These are phyloP conservation scores for Albifimbria verrucaria DNA, from an alignment of 2,329 filamentous ascomycete genomes.

Conservation along the genomic window DNA sequence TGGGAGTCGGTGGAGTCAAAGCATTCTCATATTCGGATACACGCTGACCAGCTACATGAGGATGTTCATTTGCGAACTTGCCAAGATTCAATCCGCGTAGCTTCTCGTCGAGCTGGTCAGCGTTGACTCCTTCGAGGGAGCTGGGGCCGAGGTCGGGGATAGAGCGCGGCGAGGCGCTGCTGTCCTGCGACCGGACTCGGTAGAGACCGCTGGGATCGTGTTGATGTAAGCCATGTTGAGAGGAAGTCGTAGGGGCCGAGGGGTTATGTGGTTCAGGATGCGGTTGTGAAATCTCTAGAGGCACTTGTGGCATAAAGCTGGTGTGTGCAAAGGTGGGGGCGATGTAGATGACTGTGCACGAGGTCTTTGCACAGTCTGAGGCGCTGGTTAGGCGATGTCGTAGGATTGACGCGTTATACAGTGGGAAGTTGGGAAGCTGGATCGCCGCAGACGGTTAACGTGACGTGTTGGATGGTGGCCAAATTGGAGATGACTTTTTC, in stretches of 20 bases:
- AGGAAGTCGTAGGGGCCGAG: conserved; percentile 26
- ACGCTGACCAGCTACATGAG: conserved; percentile 44
- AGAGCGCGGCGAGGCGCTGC: conserved; percentile 34
- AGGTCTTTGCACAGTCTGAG: conserved; percentile 48
- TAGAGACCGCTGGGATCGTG: conserved; percentile 37
- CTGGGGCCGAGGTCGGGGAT: conserved; percentile 21
- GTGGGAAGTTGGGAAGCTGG: neutral
- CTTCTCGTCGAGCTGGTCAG: conserved; percentile 44
- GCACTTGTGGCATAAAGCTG: conserved; percentile 65
- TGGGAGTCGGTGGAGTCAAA: conserved; percentile 42
- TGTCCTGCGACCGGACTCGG: conserved; percentile 27
- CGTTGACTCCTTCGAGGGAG: conserved; percentile 32
- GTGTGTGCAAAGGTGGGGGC: conserved; percentile 29
- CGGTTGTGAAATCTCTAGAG: conserved; percentile 42
- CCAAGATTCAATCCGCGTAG: conserved; percentile 49
- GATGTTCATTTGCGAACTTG: conserved; percentile 22
- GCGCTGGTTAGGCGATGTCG: neutral
- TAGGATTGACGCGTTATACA: neutral
- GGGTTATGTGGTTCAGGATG: conserved; percentile 34
- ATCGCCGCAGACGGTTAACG: neutral
- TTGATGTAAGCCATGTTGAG: conserved; percentile 57
- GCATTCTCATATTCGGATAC: conserved; percentile 62
- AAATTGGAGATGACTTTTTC: neutral
- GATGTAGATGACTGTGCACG: conserved; percentile 47
- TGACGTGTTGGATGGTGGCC: neutral